Percentiles rank a stretch among this genome's conserved stretches.
Conservation (phyloP, 2,329 filamentous ascomycete species). For the Apiospora hydei region DNA sequence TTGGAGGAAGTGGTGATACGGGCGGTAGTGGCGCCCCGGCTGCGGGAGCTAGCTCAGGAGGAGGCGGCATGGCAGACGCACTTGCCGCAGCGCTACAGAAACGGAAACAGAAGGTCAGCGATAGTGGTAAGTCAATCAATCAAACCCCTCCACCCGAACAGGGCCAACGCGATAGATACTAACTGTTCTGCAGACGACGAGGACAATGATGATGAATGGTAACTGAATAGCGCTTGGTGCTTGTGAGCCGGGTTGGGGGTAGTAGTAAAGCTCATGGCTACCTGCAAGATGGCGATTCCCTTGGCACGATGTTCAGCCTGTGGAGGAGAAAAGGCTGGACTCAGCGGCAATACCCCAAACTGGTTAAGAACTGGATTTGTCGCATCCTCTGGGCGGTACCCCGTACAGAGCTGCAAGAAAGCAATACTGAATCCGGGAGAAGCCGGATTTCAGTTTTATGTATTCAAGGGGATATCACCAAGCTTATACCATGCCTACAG, state of each 20-base stretch:
- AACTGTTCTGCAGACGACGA: constrained; percentile 69
- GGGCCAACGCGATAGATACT: neutral
- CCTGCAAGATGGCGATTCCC: neutral
- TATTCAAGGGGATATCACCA: neutral
- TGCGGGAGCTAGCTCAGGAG: constrained; percentile 58
- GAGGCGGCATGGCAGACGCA: constrained; percentile 80
- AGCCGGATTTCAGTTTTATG: neutral
- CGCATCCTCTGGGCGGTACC: neutral
- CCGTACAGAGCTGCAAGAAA: neutral
- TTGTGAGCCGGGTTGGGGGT: neutral
- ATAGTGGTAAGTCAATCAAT: constrained; percentile 77
- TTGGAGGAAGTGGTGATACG: constrained; percentile 55
- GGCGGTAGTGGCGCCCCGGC: constrained; percentile 60
- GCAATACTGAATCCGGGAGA: neutral
- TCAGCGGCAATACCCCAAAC: neutral
- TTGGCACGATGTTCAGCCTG: neutral
- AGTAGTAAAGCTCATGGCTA: neutral
- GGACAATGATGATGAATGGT: constrained; percentile 79
- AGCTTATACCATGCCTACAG: neutral
- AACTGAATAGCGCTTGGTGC: constrained; percentile 30
- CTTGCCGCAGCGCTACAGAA: constrained; percentile 79
- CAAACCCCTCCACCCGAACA: constrained; percentile 22
- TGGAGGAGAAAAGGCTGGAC: neutral
- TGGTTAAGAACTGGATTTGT: neutral
- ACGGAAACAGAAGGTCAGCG: constrained; percentile 92